These are phyloP conservation scores for Pyrenopolyporus hunteri DNA, from an alignment of 495 filamentous ascomycete species.

Conservation along the genomic window DNA sequence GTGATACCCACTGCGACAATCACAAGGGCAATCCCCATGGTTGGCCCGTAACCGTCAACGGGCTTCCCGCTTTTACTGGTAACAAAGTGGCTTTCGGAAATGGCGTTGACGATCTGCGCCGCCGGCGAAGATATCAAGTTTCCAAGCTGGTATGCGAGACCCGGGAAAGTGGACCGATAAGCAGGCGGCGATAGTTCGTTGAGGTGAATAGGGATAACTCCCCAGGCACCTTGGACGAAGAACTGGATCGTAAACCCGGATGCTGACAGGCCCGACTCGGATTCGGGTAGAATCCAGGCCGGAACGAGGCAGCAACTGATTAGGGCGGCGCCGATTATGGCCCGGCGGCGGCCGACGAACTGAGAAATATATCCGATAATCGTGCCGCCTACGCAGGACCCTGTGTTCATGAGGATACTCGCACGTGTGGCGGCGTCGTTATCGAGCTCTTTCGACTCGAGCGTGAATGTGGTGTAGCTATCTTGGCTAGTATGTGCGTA, in stretches of 20 bases:
- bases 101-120: slow-evolving; percentile 72
- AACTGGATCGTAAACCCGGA: slow-evolving; percentile 80
- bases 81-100: slow-evolving; percentile 63
- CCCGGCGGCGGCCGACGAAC: slow-evolving; percentile 70
- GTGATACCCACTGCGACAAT: slow-evolving; percentile 70
- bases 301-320: slow-evolving; percentile 67
- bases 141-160: slow-evolving; percentile 74
- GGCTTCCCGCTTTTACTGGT: slow-evolving; percentile 52
- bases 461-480: slow-evolving; percentile 78
- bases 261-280: slow-evolving; percentile 63
- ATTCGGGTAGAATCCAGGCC: slow-evolving; percentile 71
- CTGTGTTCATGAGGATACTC: slow-evolving; percentile 74
- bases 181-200: slow-evolving; percentile 77
- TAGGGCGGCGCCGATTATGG: slow-evolving; percentile 66
- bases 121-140: slow-evolving; percentile 78
- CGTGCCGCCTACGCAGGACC: slow-evolving; percentile 75
- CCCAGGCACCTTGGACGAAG: slow-evolving; percentile 79
- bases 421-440: slow-evolving; percentile 68
- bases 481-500: slow-evolving; percentile 65
- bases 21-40: slow-evolving; percentile 71
- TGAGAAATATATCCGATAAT: slow-evolving; percentile 75
- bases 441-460: slow-evolving; percentile 66
- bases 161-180: slow-evolving; percentile 73
- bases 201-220: slow-evolving; percentile 76
- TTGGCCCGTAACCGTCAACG: slow-evolving; percentile 70